These are phyloP conservation scores for Colletotrichum sp. DNA, from an alignment of 2,329 filamentous ascomycete species.

Conservation along the genomic window DNA sequence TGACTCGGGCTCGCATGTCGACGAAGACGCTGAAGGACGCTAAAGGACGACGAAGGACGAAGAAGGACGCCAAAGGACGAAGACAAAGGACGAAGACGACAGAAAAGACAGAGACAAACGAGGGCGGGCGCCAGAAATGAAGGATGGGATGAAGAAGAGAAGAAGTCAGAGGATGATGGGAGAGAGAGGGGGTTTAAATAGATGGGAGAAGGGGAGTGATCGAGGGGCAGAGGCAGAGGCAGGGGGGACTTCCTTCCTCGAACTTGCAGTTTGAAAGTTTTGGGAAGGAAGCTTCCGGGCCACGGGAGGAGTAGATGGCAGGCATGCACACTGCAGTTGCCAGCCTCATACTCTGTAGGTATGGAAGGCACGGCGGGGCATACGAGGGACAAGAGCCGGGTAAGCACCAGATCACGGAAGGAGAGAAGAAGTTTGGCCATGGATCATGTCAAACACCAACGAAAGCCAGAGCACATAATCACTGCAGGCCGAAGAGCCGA, in stretches of 20 bases:
- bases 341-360: neutral
- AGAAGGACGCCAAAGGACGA: neutral
- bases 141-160: constrained; percentile 2
- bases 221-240: neutral
- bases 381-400: neutral
- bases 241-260: neutral
- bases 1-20: constrained; percentile 43
- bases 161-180: neutral
- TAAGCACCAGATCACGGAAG: neutral
- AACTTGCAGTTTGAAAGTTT: neutral
- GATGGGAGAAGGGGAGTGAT: neutral
- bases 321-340: neutral
- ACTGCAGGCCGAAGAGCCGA: neutral
- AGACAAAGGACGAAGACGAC: constrained; percentile 10
- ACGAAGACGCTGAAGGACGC: constrained; percentile 4
- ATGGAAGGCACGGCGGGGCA: neutral
- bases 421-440: neutral
- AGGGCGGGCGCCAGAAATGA: neutral
- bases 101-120: constrained; percentile 11
- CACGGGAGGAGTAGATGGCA: neutral
- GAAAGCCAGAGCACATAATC: neutral
- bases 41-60: constrained; percentile 6
- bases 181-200: neutral
- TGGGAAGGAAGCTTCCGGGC: neutral
- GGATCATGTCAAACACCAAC: neutral